A percentile compares a stretch with the other conserved stretches of the same genome.
Evolutionary conservation across 1,284 basidiomycete genomes (phyloP).

Genomic region (Cryptococcus hybrid): DNA sequence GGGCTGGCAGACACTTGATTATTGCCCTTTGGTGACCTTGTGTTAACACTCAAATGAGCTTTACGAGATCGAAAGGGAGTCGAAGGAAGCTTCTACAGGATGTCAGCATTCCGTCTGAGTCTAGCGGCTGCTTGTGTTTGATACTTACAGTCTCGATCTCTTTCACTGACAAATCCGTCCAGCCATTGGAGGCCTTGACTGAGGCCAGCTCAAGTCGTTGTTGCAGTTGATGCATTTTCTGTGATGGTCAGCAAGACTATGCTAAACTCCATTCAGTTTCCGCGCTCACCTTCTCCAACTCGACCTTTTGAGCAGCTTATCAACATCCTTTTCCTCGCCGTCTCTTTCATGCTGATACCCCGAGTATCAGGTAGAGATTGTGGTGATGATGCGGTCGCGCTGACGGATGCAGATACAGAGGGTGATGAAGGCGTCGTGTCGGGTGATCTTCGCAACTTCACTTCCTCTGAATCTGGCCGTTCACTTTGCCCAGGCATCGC

Average conservation of each 20-base stretch:
- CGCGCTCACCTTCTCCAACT: conserved; percentile 45
- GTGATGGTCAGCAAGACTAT: conserved; percentile 2
- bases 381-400: conserved; percentile 7
- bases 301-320: conserved; percentile 41
- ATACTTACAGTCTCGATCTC: conserved; percentile 43
- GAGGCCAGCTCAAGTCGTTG: conserved; percentile 46
- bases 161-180: conserved; percentile 43
- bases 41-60: conserved; percentile 8
- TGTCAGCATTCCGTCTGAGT: background rate
- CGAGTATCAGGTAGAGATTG: background rate
- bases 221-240: conserved; percentile 46
- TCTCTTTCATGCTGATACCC: background rate
- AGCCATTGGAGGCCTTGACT: conserved; percentile 45
- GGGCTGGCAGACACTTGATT: conserved; percentile 5
- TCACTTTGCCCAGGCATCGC: too few species aligned
- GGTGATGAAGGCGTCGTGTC: conserved; percentile 10
- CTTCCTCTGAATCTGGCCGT: too few species aligned
- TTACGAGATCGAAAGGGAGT: conserved; percentile 17
- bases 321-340: conserved; percentile 30
- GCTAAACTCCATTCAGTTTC: background rate
- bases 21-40: conserved; percentile 17
- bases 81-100: conserved; percentile 13
- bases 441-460: too few species aligned
- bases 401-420: conserved; percentile 1
- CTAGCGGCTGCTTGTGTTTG: background rate